Conservation (phyloP, 345 rosid genomes). For the Cardamine occulta region DNA sequence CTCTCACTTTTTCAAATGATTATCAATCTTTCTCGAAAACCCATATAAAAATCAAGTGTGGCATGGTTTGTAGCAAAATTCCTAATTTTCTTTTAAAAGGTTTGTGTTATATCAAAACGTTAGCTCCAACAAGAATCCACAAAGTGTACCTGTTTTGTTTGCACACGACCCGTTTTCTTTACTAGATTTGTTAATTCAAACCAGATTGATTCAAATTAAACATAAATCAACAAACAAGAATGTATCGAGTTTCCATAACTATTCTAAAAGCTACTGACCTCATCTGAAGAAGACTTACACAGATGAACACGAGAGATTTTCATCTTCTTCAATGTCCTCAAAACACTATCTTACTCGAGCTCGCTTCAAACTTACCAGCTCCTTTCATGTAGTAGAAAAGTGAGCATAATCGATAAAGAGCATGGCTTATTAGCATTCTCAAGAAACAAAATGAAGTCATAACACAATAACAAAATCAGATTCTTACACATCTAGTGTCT, state of each 20-base stretch:
- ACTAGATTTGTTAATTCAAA: constrained; percentile 48
- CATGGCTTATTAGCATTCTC: not conserved
- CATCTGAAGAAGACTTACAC: constrained; percentile 38
- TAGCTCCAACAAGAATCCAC: not conserved
- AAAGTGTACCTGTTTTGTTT: constrained; percentile 63
- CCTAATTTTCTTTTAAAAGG: no score
- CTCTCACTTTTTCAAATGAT: no score
- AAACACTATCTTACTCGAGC: constrained; percentile 26
- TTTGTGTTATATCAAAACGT: no score
- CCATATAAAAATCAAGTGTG: no score
- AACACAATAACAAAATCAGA: not conserved
- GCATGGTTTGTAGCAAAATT: no score
- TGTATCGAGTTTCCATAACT: not conserved
- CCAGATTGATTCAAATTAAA: not conserved
- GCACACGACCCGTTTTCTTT: constrained; percentile 52
- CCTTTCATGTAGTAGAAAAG: constrained; percentile 11
- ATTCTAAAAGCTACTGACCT: constrained; percentile 30
- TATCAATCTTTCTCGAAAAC: not conserved
- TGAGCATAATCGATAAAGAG: constrained; percentile 4
- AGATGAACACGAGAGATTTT: constrained; percentile 20
- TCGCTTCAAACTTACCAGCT: constrained; percentile 30
- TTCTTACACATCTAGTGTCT: not conserved
- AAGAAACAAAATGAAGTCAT: not conserved
- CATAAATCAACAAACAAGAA: constrained; percentile 2
- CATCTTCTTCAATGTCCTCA: constrained; percentile 31